Percentiles rank a stretch among this genome's conserved stretches.
Evolutionary conservation across 768 basidiomycete genomes (phyloP).

Genomic region (Suillus plorans): DNA sequence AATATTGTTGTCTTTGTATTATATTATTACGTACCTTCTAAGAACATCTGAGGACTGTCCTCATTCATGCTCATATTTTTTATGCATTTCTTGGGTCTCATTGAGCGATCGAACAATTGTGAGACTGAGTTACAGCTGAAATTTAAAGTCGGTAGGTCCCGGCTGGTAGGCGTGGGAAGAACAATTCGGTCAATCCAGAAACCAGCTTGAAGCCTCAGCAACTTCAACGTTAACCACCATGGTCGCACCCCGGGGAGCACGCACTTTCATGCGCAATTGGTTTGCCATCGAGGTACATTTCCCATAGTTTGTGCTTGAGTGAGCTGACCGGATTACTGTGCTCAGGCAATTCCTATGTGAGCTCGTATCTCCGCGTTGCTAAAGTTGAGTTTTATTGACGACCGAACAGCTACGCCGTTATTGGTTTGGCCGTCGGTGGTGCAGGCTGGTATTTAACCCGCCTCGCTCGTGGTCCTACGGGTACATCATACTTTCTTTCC

Average conservation of each 20-base stretch:
- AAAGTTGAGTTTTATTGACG: slow-evolving; percentile 14
- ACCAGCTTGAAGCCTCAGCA: not conserved
- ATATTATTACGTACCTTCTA: slow-evolving; percentile 19
- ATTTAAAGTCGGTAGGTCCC: slow-evolving; percentile 11
- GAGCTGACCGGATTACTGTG: slow-evolving; percentile 1
- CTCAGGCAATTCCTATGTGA: slow-evolving; percentile 53
- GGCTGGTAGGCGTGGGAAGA: slow-evolving; percentile 13
- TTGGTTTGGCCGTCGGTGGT: slow-evolving; percentile 52
- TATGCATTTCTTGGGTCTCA: slow-evolving; percentile 17
- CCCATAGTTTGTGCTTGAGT: too few relatives aligned
- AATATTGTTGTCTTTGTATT: slow-evolving; percentile 31
- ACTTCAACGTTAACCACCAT: slow-evolving; percentile 19
- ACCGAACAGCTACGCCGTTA: slow-evolving; percentile 43
- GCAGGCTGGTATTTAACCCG: slow-evolving; percentile 68
- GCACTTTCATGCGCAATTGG: slow-evolving; percentile 39
- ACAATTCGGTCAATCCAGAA: not conserved
- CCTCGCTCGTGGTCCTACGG: slow-evolving; percentile 54
- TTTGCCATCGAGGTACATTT: slow-evolving; percentile 43
- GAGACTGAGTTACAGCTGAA: not conserved
- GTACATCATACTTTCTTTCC: slow-evolving; percentile 34
- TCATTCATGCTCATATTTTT: slow-evolving; percentile 26
- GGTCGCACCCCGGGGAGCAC: slow-evolving; percentile 20
- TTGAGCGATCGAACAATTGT: not conserved
- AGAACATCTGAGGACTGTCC: slow-evolving; percentile 22
- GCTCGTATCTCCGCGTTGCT: slow-evolving; percentile 17